These are phyloP conservation scores for Domatiomyces globalis DNA, from an alignment of 2,329 filamentous ascomycete genomes.

Conservation along the genomic window DNA sequence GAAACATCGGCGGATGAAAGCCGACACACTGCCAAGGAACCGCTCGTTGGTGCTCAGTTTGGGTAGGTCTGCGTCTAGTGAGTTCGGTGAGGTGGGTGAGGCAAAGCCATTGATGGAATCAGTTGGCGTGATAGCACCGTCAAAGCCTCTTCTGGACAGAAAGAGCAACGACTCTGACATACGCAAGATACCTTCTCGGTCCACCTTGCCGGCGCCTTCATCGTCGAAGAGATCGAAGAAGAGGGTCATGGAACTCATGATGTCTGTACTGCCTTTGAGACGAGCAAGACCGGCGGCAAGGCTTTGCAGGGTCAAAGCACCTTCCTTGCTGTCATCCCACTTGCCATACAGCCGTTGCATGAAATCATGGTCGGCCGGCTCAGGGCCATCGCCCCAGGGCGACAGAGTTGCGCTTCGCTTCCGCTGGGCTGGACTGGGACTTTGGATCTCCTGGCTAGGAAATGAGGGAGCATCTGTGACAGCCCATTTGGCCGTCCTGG, in stretches of 20 bases:
- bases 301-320: constrained; percentile 73
- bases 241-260: constrained; percentile 95
- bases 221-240: constrained; percentile 98
- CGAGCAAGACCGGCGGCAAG: constrained; percentile 81
- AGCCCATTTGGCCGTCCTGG: constrained; percentile 82
- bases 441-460: constrained; percentile 10
- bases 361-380: constrained; percentile 89
- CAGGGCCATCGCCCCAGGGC: constrained; percentile 46
- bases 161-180: constrained; percentile 93
- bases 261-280: constrained; percentile 85
- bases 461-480: constrained; percentile 71
- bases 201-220: constrained; percentile 75
- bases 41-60: constrained; percentile 60
- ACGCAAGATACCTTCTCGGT: constrained; percentile 82
- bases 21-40: constrained; percentile 83
- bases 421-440: constrained; percentile 35
- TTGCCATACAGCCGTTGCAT: constrained; percentile 72
- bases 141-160: constrained; percentile 73
- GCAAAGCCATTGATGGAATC: constrained; percentile 41
- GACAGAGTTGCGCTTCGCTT: constrained; percentile 35
- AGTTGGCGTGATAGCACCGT: constrained; percentile 56
- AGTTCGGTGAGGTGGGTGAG: constrained; percentile 7
- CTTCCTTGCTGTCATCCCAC: constrained; percentile 69
- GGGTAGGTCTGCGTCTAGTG: constrained; percentile 15
- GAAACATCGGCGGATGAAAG: constrained; percentile 91